These are phyloP conservation scores for Rosa lucieae DNA, from an alignment of 306 rosid genomes.

Conservation along the genomic window DNA sequence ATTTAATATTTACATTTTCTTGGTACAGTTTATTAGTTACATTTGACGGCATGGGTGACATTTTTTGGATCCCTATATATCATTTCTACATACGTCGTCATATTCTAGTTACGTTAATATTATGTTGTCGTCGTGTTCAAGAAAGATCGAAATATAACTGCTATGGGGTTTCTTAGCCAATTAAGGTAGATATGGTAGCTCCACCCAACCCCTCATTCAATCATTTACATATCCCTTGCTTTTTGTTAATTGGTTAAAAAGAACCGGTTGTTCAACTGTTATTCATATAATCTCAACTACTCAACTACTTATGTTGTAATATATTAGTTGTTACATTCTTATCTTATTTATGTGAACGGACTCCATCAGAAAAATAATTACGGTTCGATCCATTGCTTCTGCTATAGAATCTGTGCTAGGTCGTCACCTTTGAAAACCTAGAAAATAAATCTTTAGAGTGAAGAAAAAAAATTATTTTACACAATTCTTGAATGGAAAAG, in stretches of 20 bases:
- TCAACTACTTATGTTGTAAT: slow-evolving; percentile 7
- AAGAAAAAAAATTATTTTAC: too few species aligned
- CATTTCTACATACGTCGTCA: background rate
- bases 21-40: too few species aligned
- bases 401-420: too few species aligned
- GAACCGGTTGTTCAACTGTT: slow-evolving; percentile 19
- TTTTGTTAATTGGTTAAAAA: background rate
- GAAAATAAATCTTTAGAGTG: too few species aligned
- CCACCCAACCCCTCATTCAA: background rate
- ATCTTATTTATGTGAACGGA: background rate
- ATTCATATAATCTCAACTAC: slow-evolving; percentile 7
- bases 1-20: too few species aligned
- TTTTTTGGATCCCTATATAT: background rate
- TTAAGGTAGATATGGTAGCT: background rate
- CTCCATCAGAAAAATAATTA: too few species aligned
- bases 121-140: background rate
- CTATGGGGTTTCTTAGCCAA: too few species aligned
- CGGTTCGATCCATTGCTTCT: too few species aligned
- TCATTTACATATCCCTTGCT: background rate
- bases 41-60: background rate
- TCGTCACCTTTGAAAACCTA: too few species aligned
- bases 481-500: too few species aligned
- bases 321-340: too few species aligned
- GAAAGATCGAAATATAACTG: background rate
- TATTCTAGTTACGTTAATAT: background rate